phyloP scores from a whole-genome alignment of 306 rosid genomes.

The Fagus crenata region DNA sequence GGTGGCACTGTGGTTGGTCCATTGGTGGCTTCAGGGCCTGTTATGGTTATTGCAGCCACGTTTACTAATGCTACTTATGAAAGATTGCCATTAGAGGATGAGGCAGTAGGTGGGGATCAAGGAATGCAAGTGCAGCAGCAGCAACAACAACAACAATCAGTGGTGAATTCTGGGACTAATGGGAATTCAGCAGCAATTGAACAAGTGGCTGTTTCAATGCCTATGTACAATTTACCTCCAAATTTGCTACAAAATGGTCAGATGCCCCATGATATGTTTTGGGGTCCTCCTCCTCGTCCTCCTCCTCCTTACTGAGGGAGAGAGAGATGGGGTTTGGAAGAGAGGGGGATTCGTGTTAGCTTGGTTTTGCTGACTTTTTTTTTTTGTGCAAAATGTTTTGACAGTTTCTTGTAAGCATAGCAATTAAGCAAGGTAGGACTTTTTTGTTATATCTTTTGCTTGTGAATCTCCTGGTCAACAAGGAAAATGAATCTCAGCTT shows the following conservation, averaged over 20 bases:
- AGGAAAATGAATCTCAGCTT: background rate
- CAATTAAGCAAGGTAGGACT: conserved; percentile 30
- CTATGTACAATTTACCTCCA: conserved; percentile 58
- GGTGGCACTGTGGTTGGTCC: conserved; percentile 75
- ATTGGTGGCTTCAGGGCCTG: conserved; percentile 70
- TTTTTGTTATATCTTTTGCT: conserved; percentile 31
- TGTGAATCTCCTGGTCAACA: background rate
- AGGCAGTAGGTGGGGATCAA: conserved; percentile 33
- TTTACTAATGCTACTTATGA: conserved; percentile 78
- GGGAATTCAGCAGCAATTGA: conserved; percentile 42
- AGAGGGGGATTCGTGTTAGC: background rate
- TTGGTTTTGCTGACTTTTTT: conserved; percentile 20
- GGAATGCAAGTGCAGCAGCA: conserved; percentile 42
- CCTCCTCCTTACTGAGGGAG: conserved; percentile 59
- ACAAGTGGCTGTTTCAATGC: conserved; percentile 42
- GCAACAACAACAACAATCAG: conserved; percentile 31
- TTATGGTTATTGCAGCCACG: conserved; percentile 72
- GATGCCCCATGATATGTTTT: conserved; percentile 63
- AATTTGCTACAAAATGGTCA: conserved; percentile 69
- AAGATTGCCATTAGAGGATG: conserved; percentile 66
- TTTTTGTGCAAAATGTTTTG: conserved; percentile 24
- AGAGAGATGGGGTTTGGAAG: background rate
- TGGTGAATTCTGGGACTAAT: conserved; percentile 33
- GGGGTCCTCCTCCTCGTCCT: conserved; percentile 69
- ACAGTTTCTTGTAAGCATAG: conserved; percentile 43